phyloP scores from a whole-genome alignment of 495 filamentous ascomycete genomes.

The Aspergillus bertholletiae region DNA sequence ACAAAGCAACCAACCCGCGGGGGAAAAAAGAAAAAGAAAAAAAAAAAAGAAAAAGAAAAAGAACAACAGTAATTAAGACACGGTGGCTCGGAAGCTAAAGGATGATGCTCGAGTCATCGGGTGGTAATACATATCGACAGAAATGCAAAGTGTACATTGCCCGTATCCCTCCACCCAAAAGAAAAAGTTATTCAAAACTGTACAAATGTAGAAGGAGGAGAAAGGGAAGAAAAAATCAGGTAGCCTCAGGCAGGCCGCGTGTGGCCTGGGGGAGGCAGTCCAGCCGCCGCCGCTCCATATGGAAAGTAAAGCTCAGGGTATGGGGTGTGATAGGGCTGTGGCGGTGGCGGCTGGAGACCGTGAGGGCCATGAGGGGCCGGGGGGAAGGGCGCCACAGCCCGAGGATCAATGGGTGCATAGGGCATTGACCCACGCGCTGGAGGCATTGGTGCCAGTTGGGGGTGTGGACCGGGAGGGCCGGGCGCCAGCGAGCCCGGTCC shows the following conservation, averaged over 20 bases:
- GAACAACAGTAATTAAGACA: not conserved
- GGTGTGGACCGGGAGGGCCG: slow-evolving; percentile 16
- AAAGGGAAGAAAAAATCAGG: not conserved
- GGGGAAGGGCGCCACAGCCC: slow-evolving; percentile 20
- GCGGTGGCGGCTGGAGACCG: slow-evolving; percentile 18
- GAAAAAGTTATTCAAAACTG: not conserved
- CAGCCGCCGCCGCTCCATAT: slow-evolving; percentile 11
- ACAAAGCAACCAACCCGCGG: not conserved
- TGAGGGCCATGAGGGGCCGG: slow-evolving; percentile 10
- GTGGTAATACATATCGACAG: slow-evolving; percentile 3
- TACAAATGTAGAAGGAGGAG: not conserved
- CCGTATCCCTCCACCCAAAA: not conserved
- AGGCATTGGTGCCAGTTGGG: slow-evolving; percentile 17
- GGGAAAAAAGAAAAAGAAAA: no score
- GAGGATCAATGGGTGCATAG: slow-evolving; percentile 18
- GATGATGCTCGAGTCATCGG: not conserved
- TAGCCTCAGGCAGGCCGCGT: slow-evolving; percentile 14
- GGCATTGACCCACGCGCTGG: slow-evolving; percentile 15
- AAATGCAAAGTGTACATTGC: not conserved
- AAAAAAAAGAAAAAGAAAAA: no score
- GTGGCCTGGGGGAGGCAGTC: slow-evolving; percentile 18
- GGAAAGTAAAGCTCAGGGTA: slow-evolving; percentile 22
- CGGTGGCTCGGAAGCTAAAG: not conserved
- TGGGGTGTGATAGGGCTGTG: slow-evolving; percentile 22
- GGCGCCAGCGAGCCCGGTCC: slow-evolving; percentile 16